phyloP scores from a whole-genome alignment of 768 basidiomycete genomes.

The Fomitopsis pulvina region DNA sequence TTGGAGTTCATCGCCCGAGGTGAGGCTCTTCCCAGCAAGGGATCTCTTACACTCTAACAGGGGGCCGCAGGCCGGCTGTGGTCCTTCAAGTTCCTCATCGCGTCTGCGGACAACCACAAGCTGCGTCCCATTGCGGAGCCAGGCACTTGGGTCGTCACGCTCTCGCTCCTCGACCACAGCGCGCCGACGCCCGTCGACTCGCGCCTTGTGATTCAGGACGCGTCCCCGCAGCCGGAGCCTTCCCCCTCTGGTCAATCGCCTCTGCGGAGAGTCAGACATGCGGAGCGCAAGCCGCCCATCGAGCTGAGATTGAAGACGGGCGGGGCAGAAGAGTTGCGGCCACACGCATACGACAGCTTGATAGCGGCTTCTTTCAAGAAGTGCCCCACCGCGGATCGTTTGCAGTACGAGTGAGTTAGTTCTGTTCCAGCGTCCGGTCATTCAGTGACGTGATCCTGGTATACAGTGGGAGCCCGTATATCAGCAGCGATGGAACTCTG shows the following conservation, averaged over 20 bases:
- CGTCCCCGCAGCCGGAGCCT: constrained; percentile 8
- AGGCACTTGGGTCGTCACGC: constrained; percentile 36
- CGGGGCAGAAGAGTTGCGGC: constrained; percentile 23
- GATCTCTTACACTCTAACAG: neutral
- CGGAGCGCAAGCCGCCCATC: constrained; percentile 25
- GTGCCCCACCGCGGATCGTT: constrained; percentile 33
- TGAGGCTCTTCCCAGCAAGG: constrained; percentile 14
- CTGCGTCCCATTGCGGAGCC: constrained; percentile 2
- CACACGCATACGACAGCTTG: constrained; percentile 11
- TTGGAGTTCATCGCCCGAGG: constrained; percentile 65
- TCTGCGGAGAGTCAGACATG: constrained; percentile 2
- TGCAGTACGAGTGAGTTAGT: constrained; percentile 46
- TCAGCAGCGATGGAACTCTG: constrained; percentile 18
- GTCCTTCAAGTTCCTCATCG: constrained; percentile 37
- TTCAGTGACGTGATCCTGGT: neutral
- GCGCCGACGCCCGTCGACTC: constrained; percentile 54
- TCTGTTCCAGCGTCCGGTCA: neutral
- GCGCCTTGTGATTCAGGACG: constrained; percentile 37
- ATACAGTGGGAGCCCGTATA: constrained; percentile 16
- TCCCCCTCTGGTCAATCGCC: constrained; percentile 4
- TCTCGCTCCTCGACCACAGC: constrained; percentile 48
- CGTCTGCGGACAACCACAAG: neutral
- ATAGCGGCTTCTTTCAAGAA: constrained; percentile 38
- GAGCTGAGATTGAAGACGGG: constrained; percentile 32
- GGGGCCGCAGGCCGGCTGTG: constrained; percentile 45